These are phyloP conservation scores for Ogataea corticis DNA, from an alignment of 805 yeast genomes.

Conservation along the genomic window DNA sequence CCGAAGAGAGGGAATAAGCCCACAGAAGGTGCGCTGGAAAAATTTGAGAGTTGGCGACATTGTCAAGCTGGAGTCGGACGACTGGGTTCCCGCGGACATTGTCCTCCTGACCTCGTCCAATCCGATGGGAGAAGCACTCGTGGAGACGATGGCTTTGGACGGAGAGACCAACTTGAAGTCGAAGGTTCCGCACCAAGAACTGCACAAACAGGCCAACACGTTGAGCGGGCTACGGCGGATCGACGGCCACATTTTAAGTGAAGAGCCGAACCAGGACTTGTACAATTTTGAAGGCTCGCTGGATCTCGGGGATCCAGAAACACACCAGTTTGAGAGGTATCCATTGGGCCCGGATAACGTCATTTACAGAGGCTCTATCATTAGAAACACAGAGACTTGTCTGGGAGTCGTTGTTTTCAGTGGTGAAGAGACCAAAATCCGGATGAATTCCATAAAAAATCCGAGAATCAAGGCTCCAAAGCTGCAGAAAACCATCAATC, in stretches of 20 bases:
- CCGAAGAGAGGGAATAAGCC: conserved; percentile 17
- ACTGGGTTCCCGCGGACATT: conserved; percentile 94
- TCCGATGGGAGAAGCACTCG: conserved; percentile 64
- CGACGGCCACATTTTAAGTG: conserved; percentile 61
- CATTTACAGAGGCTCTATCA: conserved; percentile 85
- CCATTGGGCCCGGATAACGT: conserved; percentile 81
- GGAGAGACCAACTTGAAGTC: conserved; percentile 94
- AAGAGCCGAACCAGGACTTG: conserved; percentile 89
- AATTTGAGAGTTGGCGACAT: conserved; percentile 86
- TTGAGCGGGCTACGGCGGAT: conserved; percentile 52
- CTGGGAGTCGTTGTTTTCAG: conserved; percentile 86
- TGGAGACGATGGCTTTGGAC: conserved; percentile 96
- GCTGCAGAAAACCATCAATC: conserved; percentile 77
- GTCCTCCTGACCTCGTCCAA: conserved; percentile 66
- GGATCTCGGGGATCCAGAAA: conserved; percentile 31
- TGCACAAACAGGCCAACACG: conserved; percentile 51
- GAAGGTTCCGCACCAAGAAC: conserved; percentile 62
- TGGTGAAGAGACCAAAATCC: conserved; percentile 93
- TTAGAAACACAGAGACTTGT: conserved; percentile 76
- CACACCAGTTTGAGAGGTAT: conserved; percentile 37
- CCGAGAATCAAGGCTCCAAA: conserved; percentile 94
- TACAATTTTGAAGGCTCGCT: conserved; percentile 88
- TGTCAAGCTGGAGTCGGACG: conserved; percentile 70
- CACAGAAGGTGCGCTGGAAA: conserved; percentile 58
- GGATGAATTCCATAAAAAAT: conserved; percentile 90